A percentile compares a stretch with the other conserved stretches of the same genome.
phyloP scores from a whole-genome alignment of 2,329 filamentous ascomycete genomes.

The Pestalotiopsis sp. region DNA sequence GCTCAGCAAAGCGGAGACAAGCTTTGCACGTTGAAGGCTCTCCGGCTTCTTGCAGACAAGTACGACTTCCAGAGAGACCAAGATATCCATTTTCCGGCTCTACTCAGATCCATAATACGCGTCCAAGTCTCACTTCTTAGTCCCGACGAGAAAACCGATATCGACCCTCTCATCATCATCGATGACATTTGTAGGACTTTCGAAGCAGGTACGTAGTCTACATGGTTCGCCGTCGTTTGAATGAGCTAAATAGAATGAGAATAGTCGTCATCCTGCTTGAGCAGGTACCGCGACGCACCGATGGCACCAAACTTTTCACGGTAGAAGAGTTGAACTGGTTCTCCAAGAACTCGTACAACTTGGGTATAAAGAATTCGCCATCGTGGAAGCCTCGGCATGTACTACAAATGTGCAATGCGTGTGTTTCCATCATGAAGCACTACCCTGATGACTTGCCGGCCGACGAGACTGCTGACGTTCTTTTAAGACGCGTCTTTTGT shows the following conservation, averaged over 20 bases:
- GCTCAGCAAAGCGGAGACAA: slow-evolving; percentile 69
- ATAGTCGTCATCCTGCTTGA: slow-evolving; percentile 45
- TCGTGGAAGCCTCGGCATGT: slow-evolving; percentile 56
- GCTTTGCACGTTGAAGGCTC: slow-evolving; percentile 56
- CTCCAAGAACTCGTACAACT: slow-evolving; percentile 78
- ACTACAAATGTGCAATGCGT: slow-evolving; percentile 58
- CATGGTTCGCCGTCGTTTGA: slow-evolving; percentile 15
- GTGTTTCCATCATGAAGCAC: slow-evolving; percentile 52
- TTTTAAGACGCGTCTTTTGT: slow-evolving; percentile 67
- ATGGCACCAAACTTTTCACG: slow-evolving; percentile 56
- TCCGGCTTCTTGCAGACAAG: slow-evolving; percentile 63
- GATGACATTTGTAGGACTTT: slow-evolving; percentile 58
- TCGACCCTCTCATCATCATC: slow-evolving; percentile 25
- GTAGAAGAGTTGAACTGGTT: slow-evolving; percentile 79
- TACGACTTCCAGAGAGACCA: slow-evolving; percentile 49
- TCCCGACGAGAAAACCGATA: slow-evolving; percentile 22
- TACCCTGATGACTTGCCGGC: slow-evolving; percentile 51
- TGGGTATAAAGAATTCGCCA: slow-evolving; percentile 65
- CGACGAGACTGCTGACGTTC: slow-evolving; percentile 48
- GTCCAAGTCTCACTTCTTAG: slow-evolving; percentile 47
- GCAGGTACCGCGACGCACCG: slow-evolving; percentile 37
- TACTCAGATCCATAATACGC: slow-evolving; percentile 65
- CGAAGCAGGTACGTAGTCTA: slow-evolving; percentile 39
- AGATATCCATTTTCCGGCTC: slow-evolving; percentile 60
- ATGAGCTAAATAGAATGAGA: slow-evolving; percentile 17